These are phyloP conservation scores for Aegilops sharonensis DNA, from an alignment of 176 grass and related monocot genomes.

Conservation along the genomic window DNA sequence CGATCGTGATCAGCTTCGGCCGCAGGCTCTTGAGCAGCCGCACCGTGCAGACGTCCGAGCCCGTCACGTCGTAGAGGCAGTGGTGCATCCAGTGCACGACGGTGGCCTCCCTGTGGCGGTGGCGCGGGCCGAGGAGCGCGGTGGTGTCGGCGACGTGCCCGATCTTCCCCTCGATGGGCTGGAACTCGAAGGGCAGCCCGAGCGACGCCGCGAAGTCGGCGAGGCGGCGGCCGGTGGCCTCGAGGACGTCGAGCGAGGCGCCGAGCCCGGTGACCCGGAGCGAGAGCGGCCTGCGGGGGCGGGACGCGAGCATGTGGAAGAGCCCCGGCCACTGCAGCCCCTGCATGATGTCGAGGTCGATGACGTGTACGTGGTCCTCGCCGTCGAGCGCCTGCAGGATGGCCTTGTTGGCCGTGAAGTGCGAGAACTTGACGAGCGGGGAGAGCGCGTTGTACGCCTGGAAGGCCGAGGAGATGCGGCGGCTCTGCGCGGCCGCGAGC, in stretches of 20 bases:
- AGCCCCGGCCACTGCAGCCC: constrained; percentile 88
- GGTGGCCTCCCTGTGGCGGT: constrained; percentile 45
- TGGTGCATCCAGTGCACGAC: constrained; percentile 98
- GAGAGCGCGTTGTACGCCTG: constrained; percentile 83
- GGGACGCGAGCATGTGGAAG: constrained; percentile 89
- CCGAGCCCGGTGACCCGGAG: constrained; percentile 80
- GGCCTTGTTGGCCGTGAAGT: constrained; percentile 95
- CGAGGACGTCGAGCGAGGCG: constrained; percentile 70
- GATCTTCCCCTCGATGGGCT: constrained; percentile 74
- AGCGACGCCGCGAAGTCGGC: constrained; percentile 65
- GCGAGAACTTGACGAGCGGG: constrained; percentile 89
- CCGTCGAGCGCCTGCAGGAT: constrained; percentile 79
- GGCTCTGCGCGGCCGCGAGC: constrained; percentile 40
- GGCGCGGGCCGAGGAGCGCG: constrained; percentile 40
- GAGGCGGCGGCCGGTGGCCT: constrained; percentile 70
- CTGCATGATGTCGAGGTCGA: constrained; percentile 97
- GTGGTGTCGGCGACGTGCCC: constrained; percentile 49
- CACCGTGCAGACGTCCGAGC: constrained; percentile 64
- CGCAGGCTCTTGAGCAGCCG: constrained; percentile 54
- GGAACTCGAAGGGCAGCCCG: constrained; percentile 78
- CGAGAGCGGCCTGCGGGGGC: constrained; percentile 46
- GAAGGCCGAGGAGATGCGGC: constrained; percentile 53
- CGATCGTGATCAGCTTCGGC: constrained; percentile 81
- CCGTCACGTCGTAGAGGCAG: constrained; percentile 85
- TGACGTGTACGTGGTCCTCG: constrained; percentile 60